Conservation (phyloP, 805 yeast genomes). For the Pichia cabralensis region DNA sequence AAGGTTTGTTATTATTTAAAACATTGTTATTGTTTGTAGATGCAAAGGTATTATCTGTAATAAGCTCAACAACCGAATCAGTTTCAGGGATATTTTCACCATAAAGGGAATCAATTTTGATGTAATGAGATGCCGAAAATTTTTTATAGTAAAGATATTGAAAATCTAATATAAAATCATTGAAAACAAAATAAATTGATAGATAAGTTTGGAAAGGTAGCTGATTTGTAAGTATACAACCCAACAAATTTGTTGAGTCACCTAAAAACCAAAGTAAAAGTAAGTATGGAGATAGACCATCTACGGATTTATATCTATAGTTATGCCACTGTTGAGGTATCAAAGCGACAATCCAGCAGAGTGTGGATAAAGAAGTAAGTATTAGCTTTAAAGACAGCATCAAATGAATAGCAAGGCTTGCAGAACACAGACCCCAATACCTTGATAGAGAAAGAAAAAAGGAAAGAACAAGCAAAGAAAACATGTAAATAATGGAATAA, state of each 20-base stretch:
- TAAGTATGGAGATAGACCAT: slow-evolving; percentile 24
- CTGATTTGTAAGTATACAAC: slow-evolving; percentile 70
- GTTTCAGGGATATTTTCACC: no score
- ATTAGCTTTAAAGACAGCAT: no score
- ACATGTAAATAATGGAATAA: no score
- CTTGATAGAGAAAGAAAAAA: neutral
- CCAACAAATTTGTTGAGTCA: slow-evolving; percentile 34
- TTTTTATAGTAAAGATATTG: slow-evolving; percentile 60
- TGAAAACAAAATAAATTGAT: slow-evolving; percentile 62
- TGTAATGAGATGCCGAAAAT: neutral
- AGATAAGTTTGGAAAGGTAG: slow-evolving; percentile 70
- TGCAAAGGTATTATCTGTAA: no score
- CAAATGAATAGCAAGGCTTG: neutral
- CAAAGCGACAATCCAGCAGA: slow-evolving; percentile 28
- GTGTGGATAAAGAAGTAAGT: slow-evolving; percentile 20
- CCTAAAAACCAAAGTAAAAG: slow-evolving; percentile 26
- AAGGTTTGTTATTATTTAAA: neutral
- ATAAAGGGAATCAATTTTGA: no score
- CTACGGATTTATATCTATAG: slow-evolving; percentile 22
- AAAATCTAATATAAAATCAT: slow-evolving; percentile 55
- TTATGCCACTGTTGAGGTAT: slow-evolving; percentile 28
- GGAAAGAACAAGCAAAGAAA: neutral
- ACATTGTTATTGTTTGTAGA: neutral
- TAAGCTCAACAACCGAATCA: no score
- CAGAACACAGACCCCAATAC: no score